These are phyloP conservation scores for Fusarium anguioides DNA, from an alignment of 2,329 filamentous ascomycete genomes.

Conservation along the genomic window DNA sequence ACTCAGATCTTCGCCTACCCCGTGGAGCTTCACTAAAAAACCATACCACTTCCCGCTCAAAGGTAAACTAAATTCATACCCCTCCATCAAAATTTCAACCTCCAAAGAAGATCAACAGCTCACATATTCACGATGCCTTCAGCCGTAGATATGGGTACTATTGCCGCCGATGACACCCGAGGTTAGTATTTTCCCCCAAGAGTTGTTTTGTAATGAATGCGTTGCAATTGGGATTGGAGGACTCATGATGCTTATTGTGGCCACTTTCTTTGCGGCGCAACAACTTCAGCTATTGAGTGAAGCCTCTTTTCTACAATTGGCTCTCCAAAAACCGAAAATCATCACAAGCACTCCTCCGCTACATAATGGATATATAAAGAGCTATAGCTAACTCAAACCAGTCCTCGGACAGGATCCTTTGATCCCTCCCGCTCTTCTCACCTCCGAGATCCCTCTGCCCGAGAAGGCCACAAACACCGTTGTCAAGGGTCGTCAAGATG, in stretches of 20 bases:
- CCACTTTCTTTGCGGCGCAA: background rate
- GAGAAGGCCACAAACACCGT: conserved; percentile 73
- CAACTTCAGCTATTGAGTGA: background rate
- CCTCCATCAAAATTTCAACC: conserved; percentile 35
- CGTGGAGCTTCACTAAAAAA: conserved; percentile 30
- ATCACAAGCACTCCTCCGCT: background rate
- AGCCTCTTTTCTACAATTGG: background rate
- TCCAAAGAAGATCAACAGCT: conserved; percentile 31
- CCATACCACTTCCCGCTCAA: conserved; percentile 20
- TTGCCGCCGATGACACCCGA: conserved; percentile 59
- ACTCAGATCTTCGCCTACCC: conserved; percentile 24
- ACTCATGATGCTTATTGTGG: conserved; percentile 22
- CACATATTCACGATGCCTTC: conserved; percentile 49
- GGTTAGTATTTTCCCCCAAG: conserved; percentile 47
- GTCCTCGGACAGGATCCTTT: conserved; percentile 95
- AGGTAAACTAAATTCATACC: conserved; percentile 24
- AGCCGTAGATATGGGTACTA: conserved; percentile 52
- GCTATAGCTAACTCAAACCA: conserved; percentile 53
- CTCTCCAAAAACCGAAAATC: background rate
- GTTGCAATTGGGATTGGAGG: background rate
- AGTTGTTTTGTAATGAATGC: background rate
- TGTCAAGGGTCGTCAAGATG: conserved; percentile 74
- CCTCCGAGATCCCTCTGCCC: conserved; percentile 83
- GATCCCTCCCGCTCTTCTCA: conserved; percentile 87
- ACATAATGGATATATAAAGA: background rate